Evolutionary conservation across 176 grass and related monocot species (phyloP).

Genomic region (Pontederia paniculata): DNA sequence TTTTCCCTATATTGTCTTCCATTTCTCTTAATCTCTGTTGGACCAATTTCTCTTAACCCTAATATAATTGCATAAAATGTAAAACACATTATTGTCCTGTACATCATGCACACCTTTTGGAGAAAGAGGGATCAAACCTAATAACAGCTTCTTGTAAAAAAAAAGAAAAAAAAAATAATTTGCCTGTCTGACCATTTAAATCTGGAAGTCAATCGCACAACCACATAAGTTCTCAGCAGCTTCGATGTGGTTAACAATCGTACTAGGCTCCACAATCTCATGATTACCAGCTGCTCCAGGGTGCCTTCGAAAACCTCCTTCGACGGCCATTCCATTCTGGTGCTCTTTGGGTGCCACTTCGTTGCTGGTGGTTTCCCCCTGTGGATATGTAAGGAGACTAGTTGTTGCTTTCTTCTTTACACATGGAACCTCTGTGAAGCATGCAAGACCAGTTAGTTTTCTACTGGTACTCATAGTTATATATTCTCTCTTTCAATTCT

Average conservation of each 20-base stretch:
- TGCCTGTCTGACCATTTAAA: neutral
- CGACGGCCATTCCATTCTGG: neutral
- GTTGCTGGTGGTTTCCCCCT: neutral
- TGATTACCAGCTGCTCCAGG: neutral
- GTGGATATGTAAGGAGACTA: neutral
- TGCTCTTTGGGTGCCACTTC: neutral
- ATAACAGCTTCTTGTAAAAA: too few species aligned
- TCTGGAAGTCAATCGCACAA: constrained; percentile 15
- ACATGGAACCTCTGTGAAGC: neutral
- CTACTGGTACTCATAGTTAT: too few species aligned
- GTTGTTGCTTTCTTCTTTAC: neutral
- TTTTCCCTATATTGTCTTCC: too few species aligned
- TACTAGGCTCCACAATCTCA: neutral
- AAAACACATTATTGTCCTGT: too few species aligned
- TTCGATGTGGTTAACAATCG: neutral
- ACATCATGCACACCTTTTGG: too few species aligned
- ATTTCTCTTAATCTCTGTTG: too few species aligned
- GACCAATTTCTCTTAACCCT: too few species aligned
- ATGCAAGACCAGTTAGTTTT: neutral
- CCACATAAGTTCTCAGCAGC: constrained; percentile 8
- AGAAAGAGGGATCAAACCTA: too few species aligned
- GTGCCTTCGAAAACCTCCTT: neutral
- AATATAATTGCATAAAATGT: too few species aligned
- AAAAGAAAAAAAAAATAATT: too few species aligned
- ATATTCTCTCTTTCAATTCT: too few species aligned